Evolutionary conservation across 2,329 filamentous ascomycete species (phyloP), one percentile per base, ranked within the genome.

Genomic region (Ophiosphaerella herpotricha): DNA sequence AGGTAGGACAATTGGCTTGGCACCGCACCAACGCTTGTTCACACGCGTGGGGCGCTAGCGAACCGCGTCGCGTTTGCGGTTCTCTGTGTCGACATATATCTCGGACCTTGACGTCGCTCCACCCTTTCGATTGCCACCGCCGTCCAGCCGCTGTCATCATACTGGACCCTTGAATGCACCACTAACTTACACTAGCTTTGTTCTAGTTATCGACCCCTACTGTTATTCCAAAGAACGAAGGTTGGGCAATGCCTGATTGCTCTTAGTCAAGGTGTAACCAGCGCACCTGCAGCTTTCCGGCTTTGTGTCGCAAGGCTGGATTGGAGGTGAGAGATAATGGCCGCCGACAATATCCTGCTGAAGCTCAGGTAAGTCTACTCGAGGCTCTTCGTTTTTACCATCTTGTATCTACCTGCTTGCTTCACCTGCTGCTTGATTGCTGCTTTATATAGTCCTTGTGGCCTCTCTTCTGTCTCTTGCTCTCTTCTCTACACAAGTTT

Each of bases 331-430:
- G 48, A 53, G 44, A 63, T 33, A 35, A 70, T 71, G 69, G 66
- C 68, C 43, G 66, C 26, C 26, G 26, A 29, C 11, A 29, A 71
- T 33, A 62, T 72, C 26, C 50, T 72, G 18, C 67, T 69, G 48
- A 64, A 59, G 55, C 67, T 72, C 38, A 64, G 67, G 69, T 71
- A 62, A 64, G 69, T 63, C 16, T 14, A 29, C 16, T 33, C 41
- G 33, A 16, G 14, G 23, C 39, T 35, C 18, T 35, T 18, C 31
- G 32, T 37, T 29, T 40, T 7, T 24, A 34, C 35, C 32, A 36
- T 48, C 39, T 29, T 29, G 6, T 39, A 16, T 31, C 29, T 42
- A 39, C 33, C 42, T 37, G 18, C 39, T 35, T 35, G 31, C 21
- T 26, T 13, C 9, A 5, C 31, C 23, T 14, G 11, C 33, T 34